A percentile compares a stretch with the other conserved stretches of the same genome.
Conservation (phyloP, 495 filamentous ascomycete genomes). For the Astrocystis sublimbata region DNA sequence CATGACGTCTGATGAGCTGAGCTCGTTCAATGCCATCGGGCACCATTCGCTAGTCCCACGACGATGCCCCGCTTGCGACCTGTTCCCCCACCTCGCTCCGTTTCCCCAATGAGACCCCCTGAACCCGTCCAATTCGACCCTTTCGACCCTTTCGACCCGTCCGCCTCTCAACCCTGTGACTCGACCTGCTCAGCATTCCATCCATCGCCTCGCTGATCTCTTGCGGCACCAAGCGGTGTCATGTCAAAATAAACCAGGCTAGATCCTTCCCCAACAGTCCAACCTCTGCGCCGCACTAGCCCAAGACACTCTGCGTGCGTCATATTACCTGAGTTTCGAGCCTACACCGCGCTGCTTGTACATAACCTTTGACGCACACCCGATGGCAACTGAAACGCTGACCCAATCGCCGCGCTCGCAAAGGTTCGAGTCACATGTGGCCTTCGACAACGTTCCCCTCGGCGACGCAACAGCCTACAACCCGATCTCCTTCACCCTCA, state of each 20-base stretch:
- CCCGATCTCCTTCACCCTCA: constrained; percentile 80
- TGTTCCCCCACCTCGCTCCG: constrained; percentile 3
- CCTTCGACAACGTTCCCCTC: constrained; percentile 86
- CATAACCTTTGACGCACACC: constrained; percentile 4
- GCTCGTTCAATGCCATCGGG: constrained; percentile 8
- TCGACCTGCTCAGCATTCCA: neutral
- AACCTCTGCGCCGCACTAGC: neutral
- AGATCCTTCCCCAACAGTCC: neutral
- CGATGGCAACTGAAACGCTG: constrained; percentile 46
- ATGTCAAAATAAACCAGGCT: neutral
- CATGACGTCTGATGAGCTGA: constrained; percentile 18
- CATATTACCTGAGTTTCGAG: neutral
- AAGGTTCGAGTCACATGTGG: constrained; percentile 69
- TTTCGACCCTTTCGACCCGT: neutral
- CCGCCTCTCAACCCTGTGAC: too few species aligned
- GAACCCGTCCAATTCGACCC: neutral
- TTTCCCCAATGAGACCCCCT: constrained; percentile 6
- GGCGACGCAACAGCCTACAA: constrained; percentile 69
- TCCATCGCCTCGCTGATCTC: neutral
- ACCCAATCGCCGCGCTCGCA: constrained; percentile 38
- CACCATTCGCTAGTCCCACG: constrained; percentile 19
- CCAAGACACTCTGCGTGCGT: neutral
- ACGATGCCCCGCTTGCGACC: constrained; percentile 17
- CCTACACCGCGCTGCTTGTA: neutral
- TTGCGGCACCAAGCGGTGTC: constrained; percentile 7